Evolutionary conservation across 345 rosid genomes (phyloP).

Genomic region (Fremontodendron californicum): DNA sequence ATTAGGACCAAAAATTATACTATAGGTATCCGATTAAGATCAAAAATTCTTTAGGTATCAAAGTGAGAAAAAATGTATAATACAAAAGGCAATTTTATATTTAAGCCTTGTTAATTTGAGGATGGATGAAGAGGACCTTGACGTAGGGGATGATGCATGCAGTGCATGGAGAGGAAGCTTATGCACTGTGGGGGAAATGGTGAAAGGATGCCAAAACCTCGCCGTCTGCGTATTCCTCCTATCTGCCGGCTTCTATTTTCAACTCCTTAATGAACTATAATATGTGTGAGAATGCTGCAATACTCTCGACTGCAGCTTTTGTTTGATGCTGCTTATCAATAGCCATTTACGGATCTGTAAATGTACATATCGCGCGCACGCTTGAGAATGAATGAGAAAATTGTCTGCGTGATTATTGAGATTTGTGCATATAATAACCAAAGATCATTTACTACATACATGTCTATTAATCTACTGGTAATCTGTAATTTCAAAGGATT

Average conservation of each 20-base stretch:
- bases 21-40: too few relatives aligned
- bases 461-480: background rate
- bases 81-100: too few relatives aligned
- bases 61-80: too few relatives aligned
- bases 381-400: background rate
- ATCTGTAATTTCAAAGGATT: background rate
- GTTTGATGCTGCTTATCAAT: background rate
- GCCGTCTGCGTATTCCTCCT: background rate
- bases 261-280: background rate
- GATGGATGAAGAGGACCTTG: constrained; percentile 54
- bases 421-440: background rate
- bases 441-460: background rate
- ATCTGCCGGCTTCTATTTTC: background rate
- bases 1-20: too few relatives aligned
- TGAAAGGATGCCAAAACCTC: constrained; percentile 17
- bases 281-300: background rate
- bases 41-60: too few relatives aligned
- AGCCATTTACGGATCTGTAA: background rate
- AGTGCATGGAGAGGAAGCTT: constrained; percentile 60
- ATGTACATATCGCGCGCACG: background rate
- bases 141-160: constrained; percentile 67
- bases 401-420: background rate
- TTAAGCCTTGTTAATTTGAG: constrained; percentile 48
- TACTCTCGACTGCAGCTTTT: background rate
- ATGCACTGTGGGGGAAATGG: constrained; percentile 24